Percentiles rank a stretch among this genome's conserved stretches.
phyloP scores from a whole-genome alignment of 495 filamentous ascomycete species.

The Aspergillus leporis region DNA sequence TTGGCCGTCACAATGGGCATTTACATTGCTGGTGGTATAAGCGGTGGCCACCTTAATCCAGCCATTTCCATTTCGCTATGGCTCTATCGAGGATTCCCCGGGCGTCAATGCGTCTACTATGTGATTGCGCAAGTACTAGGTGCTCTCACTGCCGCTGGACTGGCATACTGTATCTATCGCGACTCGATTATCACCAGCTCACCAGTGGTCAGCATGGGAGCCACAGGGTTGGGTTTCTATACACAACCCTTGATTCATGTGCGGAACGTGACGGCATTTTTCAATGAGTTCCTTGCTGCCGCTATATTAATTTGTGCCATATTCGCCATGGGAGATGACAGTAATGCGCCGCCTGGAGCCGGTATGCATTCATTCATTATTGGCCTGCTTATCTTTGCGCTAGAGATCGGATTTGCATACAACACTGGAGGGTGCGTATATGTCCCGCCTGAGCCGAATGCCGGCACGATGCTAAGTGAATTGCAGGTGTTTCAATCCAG shows the following conservation, averaged over 20 bases:
- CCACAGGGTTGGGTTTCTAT: conserved; percentile 49
- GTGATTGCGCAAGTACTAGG: conserved; percentile 49
- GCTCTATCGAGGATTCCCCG: conserved; percentile 55
- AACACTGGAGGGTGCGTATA: conserved; percentile 26
- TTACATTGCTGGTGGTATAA: conserved; percentile 52
- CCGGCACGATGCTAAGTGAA: conserved; percentile 42
- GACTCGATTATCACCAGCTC: conserved; percentile 39
- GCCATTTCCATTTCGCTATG: conserved; percentile 57
- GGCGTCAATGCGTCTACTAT: conserved; percentile 44
- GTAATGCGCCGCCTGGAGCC: conserved; percentile 44
- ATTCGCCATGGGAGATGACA: conserved; percentile 55
- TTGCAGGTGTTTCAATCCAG: conserved; percentile 57
- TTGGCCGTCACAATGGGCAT: conserved; percentile 54
- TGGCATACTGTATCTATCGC: conserved; percentile 48
- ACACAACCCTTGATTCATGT: conserved; percentile 52
- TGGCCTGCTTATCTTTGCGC: conserved; percentile 41
- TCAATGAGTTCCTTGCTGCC: conserved; percentile 55
- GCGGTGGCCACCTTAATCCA: conserved; percentile 58
- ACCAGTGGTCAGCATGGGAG: conserved; percentile 19
- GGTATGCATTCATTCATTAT: conserved; percentile 51
- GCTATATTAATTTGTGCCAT: conserved; percentile 55
- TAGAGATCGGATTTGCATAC: conserved; percentile 21
- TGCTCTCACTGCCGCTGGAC: conserved; percentile 43
- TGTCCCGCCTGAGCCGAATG: neutral
- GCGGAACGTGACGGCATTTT: conserved; percentile 51